phyloP scores from a whole-genome alignment of 2,329 filamentous ascomycete genomes.

The Westerdykella aurantiaca region DNA sequence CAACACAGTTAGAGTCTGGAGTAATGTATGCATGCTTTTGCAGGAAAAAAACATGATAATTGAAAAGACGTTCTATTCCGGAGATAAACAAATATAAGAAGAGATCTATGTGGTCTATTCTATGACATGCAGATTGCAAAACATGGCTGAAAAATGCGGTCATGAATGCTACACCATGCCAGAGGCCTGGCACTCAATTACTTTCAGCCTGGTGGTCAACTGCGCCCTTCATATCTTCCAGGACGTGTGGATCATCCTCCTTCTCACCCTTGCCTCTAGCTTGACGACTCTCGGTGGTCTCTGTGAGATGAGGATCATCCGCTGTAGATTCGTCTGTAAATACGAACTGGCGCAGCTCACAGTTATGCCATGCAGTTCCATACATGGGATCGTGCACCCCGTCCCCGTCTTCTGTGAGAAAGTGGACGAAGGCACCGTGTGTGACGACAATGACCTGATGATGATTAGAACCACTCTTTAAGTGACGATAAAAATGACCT shows the following conservation, averaged over 20 bases:
- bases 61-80: too few relatives aligned
- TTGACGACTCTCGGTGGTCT: conserved; percentile 19
- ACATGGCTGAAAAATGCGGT: too few relatives aligned
- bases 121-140: too few relatives aligned
- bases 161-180: too few relatives aligned
- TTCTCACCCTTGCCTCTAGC: conserved; percentile 12
- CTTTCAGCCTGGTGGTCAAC: not conserved
- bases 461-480: conserved; percentile 35
- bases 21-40: too few relatives aligned
- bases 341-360: conserved; percentile 29
- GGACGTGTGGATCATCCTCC: conserved; percentile 25
- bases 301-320: conserved; percentile 24
- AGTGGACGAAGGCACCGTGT: conserved; percentile 80
- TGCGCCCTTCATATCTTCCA: conserved; percentile 19
- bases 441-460: conserved; percentile 72
- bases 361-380: conserved; percentile 27
- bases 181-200: too few relatives aligned
- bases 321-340: conserved; percentile 22
- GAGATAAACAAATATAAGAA: too few relatives aligned
- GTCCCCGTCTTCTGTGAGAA: conserved; percentile 75
- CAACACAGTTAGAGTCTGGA: too few relatives aligned
- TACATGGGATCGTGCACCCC: conserved; percentile 33
- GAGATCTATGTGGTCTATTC: too few relatives aligned
- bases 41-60: too few relatives aligned
- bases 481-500: not conserved